These are phyloP conservation scores for Thielaviopsis musarum DNA, from an alignment of 2,329 filamentous ascomycete genomes.

Conservation along the genomic window DNA sequence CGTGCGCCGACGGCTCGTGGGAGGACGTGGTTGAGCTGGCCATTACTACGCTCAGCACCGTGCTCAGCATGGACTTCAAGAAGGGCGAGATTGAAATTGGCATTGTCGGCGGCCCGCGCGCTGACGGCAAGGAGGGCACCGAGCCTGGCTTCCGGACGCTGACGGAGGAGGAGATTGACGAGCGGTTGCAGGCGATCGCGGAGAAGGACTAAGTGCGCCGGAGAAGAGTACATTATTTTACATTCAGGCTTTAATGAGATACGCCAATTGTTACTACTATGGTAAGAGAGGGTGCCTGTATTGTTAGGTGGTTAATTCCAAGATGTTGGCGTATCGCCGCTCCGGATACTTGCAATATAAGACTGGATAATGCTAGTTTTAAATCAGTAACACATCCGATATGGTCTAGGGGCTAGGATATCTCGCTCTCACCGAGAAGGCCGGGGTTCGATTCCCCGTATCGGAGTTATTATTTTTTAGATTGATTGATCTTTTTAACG, in stretches of 20 bases:
- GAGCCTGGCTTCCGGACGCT: constrained; percentile 68
- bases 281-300: not conserved
- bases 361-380: too few relatives aligned
- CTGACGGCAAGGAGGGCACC: constrained; percentile 69
- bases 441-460: constrained; percentile 15
- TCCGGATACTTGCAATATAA: too few relatives aligned
- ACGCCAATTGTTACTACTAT: constrained; percentile 3
- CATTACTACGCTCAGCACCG: constrained; percentile 86
- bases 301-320: not conserved
- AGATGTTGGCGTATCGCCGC: too few relatives aligned
- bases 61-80: constrained; percentile 98
- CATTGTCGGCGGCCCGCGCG: constrained; percentile 75
- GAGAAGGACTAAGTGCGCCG: constrained; percentile 73
- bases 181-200: constrained; percentile 90
- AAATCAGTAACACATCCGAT: constrained; percentile 10
- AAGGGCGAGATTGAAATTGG: constrained; percentile 97
- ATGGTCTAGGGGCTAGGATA: constrained; percentile 13
- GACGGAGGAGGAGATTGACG: constrained; percentile 96
- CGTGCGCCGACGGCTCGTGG: constrained; percentile 80
- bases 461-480: constrained; percentile 8
- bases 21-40: constrained; percentile 95
- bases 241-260: constrained; percentile 11
- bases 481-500: too few relatives aligned
- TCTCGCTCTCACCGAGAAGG: constrained; percentile 13
- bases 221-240: not conserved